A percentile compares a stretch with the other conserved stretches of the same genome.
phyloP scores from a whole-genome alignment of 805 yeast species.

The Lachancea fermentati region DNA sequence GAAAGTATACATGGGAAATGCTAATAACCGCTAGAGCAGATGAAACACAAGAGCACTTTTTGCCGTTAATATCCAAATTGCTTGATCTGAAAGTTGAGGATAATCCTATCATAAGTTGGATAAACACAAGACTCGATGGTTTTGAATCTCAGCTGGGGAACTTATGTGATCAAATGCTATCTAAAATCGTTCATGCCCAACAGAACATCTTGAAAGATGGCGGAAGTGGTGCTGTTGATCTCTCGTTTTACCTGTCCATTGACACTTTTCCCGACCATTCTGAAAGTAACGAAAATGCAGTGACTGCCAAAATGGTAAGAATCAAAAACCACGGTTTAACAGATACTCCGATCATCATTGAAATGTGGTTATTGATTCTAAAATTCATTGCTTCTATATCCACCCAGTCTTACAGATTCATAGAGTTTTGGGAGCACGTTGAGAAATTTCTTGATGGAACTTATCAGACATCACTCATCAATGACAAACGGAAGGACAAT shows the following conservation, averaged over 20 bases:
- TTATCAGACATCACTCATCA: conserved; percentile 37
- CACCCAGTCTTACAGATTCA: conserved; percentile 36
- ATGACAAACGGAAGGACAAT: conserved; percentile 36
- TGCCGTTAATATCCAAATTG: conserved; percentile 46
- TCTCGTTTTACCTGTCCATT: conserved; percentile 30
- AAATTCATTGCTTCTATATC: conserved; percentile 40
- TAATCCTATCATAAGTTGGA: conserved; percentile 62
- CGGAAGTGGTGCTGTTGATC: conserved; percentile 29
- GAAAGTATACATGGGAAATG: conserved; percentile 46
- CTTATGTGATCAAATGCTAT: conserved; percentile 37
- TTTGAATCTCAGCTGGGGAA: conserved; percentile 38
- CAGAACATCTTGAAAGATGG: conserved; percentile 34
- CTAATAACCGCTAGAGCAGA: conserved; percentile 29
- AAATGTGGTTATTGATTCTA: conserved; percentile 51
- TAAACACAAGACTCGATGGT: conserved; percentile 42
- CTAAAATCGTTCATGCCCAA: conserved; percentile 37
- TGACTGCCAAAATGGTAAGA: conserved; percentile 1
- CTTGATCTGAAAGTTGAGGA: conserved; percentile 58
- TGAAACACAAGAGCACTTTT: conserved; percentile 28
- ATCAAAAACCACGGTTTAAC: conserved; percentile 28
- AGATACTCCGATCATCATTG: conserved; percentile 51
- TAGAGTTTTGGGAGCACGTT: conserved; percentile 50
- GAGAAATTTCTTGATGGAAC: conserved; percentile 48
- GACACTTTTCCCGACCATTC: conserved; percentile 19
- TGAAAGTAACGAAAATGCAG: conserved; percentile 6